phyloP scores from a whole-genome alignment of 805 yeast genomes.

The Wickerhamomyces canadensis region DNA sequence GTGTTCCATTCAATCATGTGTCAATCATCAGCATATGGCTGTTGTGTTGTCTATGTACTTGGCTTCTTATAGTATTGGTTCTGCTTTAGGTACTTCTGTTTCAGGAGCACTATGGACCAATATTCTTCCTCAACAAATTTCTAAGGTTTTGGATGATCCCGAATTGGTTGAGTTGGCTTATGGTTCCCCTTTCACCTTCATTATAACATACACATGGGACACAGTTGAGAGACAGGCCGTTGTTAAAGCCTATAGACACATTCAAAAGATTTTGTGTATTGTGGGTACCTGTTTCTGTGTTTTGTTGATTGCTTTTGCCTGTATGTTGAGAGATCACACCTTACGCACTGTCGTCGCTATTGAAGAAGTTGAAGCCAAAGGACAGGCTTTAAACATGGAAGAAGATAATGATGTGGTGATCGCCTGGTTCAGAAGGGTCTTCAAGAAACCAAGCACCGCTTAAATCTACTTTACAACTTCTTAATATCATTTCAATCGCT shows the following conservation, averaged over 20 bases:
- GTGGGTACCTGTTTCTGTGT: slow-evolving; percentile 51
- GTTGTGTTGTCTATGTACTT: slow-evolving; percentile 51
- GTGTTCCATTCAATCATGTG: slow-evolving; percentile 52
- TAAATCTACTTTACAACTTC: not conserved
- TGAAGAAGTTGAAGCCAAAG: slow-evolving; percentile 8
- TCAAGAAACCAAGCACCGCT: not conserved
- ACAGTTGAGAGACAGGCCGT: slow-evolving; percentile 50
- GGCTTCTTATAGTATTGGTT: slow-evolving; percentile 49
- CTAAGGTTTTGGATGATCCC: slow-evolving; percentile 4
- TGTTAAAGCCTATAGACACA: slow-evolving; percentile 47
- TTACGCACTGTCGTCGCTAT: slow-evolving; percentile 23
- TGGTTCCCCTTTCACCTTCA: slow-evolving; percentile 44
- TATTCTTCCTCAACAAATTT: slow-evolving; percentile 18
- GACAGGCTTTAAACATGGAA: slow-evolving; percentile 2
- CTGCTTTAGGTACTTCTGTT: slow-evolving; percentile 56
- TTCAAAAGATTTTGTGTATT: slow-evolving; percentile 50
- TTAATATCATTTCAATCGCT: not conserved
- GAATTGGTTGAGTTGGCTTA: slow-evolving; percentile 37
- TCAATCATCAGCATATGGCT: slow-evolving; percentile 62
- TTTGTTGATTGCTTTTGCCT: slow-evolving; percentile 41
- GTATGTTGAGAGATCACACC: slow-evolving; percentile 49
- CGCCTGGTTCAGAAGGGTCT: not conserved
- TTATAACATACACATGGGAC: slow-evolving; percentile 47
- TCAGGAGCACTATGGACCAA: slow-evolving; percentile 74
- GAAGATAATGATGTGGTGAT: not conserved